Percentiles rank a stretch among this genome's conserved stretches.
These are phyloP conservation scores for Cercospora brassicicola DNA, from an alignment of 2,329 filamentous ascomycete genomes.

Conservation along the genomic window DNA sequence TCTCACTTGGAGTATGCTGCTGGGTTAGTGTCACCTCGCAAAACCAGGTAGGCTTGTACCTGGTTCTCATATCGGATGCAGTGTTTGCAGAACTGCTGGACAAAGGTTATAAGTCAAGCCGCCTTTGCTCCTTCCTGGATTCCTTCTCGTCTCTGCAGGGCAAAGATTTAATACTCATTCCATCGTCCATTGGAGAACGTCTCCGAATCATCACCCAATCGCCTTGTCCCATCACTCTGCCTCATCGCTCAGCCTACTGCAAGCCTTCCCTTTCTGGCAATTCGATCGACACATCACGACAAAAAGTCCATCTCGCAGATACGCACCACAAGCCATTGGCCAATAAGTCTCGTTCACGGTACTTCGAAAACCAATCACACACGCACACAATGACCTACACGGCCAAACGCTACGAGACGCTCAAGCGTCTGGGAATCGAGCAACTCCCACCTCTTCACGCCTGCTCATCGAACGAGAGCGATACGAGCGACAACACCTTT, in stretches of 20 bases:
- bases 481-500: slow-evolving; percentile 4
- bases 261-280: background rate
- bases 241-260: background rate
- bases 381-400: slow-evolving; percentile 32
- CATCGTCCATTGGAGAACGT: background rate
- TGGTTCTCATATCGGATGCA: background rate
- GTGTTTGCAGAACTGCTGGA: background rate
- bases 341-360: background rate
- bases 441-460: slow-evolving; percentile 30
- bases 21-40: slow-evolving; percentile 13
- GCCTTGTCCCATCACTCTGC: background rate
- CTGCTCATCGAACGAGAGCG: slow-evolving; percentile 8
- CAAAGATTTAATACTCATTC: background rate
- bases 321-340: slow-evolving; percentile 12
- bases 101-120: slow-evolving; percentile 8
- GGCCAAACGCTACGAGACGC: slow-evolving; percentile 28
- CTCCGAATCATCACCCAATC: background rate
- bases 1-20: slow-evolving; percentile 3
- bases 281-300: background rate
- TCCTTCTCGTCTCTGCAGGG: background rate
- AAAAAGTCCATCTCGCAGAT: background rate
- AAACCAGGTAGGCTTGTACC: slow-evolving; percentile 12
- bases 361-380: background rate
- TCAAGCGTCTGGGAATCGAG: slow-evolving; percentile 34
- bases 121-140: background rate